These are phyloP conservation scores for Pseudocercospora ulei DNA, from an alignment of 2,329 filamentous ascomycete genomes.

Conservation along the genomic window DNA sequence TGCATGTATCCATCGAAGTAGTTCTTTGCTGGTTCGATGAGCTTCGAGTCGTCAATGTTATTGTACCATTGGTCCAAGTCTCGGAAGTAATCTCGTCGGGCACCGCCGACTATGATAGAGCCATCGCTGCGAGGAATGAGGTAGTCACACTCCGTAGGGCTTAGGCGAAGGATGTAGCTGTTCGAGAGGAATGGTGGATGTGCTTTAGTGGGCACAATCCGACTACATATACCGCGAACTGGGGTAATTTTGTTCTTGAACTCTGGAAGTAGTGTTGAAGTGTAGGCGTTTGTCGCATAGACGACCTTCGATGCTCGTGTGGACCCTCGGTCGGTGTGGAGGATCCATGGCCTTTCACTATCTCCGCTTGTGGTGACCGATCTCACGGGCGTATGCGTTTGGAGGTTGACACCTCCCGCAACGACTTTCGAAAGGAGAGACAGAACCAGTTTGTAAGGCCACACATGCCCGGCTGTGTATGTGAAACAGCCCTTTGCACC, in stretches of 20 bases:
- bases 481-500: slow-evolving; percentile 34
- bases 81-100: slow-evolving; percentile 22
- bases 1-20: slow-evolving; percentile 47
- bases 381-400: slow-evolving; percentile 59
- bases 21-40: slow-evolving; percentile 38
- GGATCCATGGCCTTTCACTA: slow-evolving; percentile 12
- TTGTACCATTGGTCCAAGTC: slow-evolving; percentile 39
- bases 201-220: slow-evolving; percentile 14
- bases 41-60: slow-evolving; percentile 40
- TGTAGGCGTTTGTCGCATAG: slow-evolving; percentile 30
- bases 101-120: slow-evolving; percentile 42
- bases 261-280: slow-evolving; percentile 28
- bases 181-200: slow-evolving; percentile 25
- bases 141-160: slow-evolving; percentile 33
- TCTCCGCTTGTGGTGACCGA: slow-evolving; percentile 62
- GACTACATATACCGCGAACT: slow-evolving; percentile 44
- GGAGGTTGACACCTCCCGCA: slow-evolving; percentile 54
- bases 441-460: slow-evolving; percentile 30
- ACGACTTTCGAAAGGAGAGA: slow-evolving; percentile 24
- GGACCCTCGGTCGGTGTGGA: slow-evolving; percentile 22
- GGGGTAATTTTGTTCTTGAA: slow-evolving; percentile 32
- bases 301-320: slow-evolving; percentile 31
- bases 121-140: slow-evolving; percentile 41
- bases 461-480: slow-evolving; percentile 44
- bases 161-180: slow-evolving; percentile 26